These are phyloP conservation scores for Hypoxylon fuscum DNA, from an alignment of 495 filamentous ascomycete genomes.

Conservation along the genomic window DNA sequence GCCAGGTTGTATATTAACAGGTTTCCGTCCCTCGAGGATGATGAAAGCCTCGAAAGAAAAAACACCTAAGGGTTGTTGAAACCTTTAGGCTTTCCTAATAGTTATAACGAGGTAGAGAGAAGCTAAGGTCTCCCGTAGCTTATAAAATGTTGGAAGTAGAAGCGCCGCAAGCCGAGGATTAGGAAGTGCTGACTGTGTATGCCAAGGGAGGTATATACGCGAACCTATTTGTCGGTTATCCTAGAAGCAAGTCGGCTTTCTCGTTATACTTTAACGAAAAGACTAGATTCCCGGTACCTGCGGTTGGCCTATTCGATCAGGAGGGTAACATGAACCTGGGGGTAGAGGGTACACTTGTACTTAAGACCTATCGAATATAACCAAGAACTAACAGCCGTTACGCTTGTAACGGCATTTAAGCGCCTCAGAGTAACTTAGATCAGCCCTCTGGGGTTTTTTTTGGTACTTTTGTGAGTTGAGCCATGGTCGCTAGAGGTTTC, in stretches of 20 bases:
- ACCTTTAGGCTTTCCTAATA: conserved; percentile 12
- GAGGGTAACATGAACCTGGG: conserved; percentile 4
- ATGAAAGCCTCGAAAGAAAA: conserved; percentile 7
- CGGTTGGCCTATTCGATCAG: conserved; percentile 14
- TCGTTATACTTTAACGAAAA: conserved; percentile 7
- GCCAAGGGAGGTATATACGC: conserved; percentile 38
- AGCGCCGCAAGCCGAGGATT: conserved; percentile 33
- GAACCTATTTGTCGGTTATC: conserved; percentile 34
- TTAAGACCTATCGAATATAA: conserved; percentile 19
- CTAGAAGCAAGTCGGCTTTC: conserved; percentile 26
- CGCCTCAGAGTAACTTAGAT: not conserved
- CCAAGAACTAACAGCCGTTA: conserved; percentile 10
- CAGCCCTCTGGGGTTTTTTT: conserved; percentile 7
- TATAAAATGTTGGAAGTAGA: conserved; percentile 16
- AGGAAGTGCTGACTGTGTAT: conserved; percentile 28
- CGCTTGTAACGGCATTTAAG: conserved; percentile 30
- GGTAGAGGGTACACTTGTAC: conserved; percentile 36
- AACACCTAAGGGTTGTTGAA: conserved; percentile 29
- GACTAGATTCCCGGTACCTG: conserved; percentile 26
- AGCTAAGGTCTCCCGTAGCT: too few species aligned
- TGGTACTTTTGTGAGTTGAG: conserved; percentile 14
- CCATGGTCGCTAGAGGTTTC: conserved; percentile 19
- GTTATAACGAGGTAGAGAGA: conserved; percentile 4
- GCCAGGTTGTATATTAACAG: conserved; percentile 1
- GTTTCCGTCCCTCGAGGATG: not conserved